Base-by-base conservation (phyloP, 202 grass and related monocot species). In the Elaeis oleifera region DNA sequence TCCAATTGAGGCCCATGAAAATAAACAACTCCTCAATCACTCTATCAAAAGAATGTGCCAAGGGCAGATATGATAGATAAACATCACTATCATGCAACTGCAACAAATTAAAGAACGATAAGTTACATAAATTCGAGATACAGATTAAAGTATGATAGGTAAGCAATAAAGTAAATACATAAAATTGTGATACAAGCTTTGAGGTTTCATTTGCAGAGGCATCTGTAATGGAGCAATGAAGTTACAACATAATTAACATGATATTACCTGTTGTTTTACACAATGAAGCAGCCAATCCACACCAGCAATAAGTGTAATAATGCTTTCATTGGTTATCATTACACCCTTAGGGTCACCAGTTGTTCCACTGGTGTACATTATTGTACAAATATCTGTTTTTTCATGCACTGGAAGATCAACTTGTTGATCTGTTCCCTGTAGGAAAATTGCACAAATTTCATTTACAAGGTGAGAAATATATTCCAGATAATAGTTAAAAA, bases 291-390 rank as follows among this genome's bases (percentile, higher is more conserved):
- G 50, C 50, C 60, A 51, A 81, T 86, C 79, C 63, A 62, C 21
- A n/a, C 87, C 87, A 24, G 20, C 16, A 1, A 86, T 71, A 19
- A 83, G 79, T 64, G 74, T n/a, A 62, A 89, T 58, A 48, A 91
- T 76, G 71, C 79, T 89, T 67, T 81, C 81, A 64, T 97, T 91
- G n/a, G 84, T 84, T 79, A 97, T 53, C 81, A 96, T 71, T 32
- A 91, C 92, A 51, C 87, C 92, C 76, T 96, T 96, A 52, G 92
- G 87, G 28, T 96, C 87, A 53, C 92, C 92, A 56, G 87, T 96
- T 63, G 91, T 96, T 63, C 91, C 87, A 5, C 91, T 96, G 28
- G 91, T 96, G 75, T 96, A 96, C 91, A 96, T 90, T 73, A 90
- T 83, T 0, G 79, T 91, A 50, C 81, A 91, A 28, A 96, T 83